Percentiles rank a stretch among this genome's conserved stretches.
These are phyloP conservation scores for Sugiyamaella floridensis DNA, from an alignment of 805 yeast species.

Conservation along the genomic window DNA sequence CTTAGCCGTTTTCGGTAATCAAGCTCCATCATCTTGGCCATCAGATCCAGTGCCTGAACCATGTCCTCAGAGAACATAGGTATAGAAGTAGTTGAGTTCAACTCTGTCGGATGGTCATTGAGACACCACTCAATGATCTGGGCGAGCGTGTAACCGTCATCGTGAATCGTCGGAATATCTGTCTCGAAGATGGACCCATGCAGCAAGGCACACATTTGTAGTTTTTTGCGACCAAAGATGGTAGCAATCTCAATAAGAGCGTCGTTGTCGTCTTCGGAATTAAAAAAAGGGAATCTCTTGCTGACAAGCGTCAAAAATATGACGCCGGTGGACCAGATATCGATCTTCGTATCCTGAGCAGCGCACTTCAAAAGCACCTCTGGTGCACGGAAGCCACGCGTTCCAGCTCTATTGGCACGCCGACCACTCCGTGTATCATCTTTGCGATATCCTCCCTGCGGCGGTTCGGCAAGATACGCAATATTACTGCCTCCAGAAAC, in stretches of 20 bases:
- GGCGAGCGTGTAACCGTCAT: slow-evolving; percentile 35
- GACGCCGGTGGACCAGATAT: slow-evolving; percentile 91
- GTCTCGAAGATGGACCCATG: slow-evolving; percentile 88
- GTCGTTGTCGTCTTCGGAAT: slow-evolving; percentile 88
- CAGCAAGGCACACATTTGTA: slow-evolving; percentile 69
- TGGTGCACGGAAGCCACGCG: slow-evolving; percentile 92
- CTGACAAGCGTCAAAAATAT: slow-evolving; percentile 70
- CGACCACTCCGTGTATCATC: slow-evolving; percentile 83
- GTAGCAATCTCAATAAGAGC: slow-evolving; percentile 79
- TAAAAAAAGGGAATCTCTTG: slow-evolving; percentile 86
- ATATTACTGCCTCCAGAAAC: slow-evolving; percentile 8
- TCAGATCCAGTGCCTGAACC: slow-evolving; percentile 26
- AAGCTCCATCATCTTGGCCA: slow-evolving; percentile 53
- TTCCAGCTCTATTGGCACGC: slow-evolving; percentile 95
- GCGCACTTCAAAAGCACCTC: slow-evolving; percentile 85
- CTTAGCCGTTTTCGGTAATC: slow-evolving; percentile 65
- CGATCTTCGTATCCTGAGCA: slow-evolving; percentile 73
- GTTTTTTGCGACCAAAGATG: slow-evolving; percentile 66
- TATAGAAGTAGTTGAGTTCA: not conserved
- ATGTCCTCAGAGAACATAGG: slow-evolving; percentile 14
- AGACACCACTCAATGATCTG: slow-evolving; percentile 35
- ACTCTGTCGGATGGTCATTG: not conserved
- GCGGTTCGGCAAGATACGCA: slow-evolving; percentile 15
- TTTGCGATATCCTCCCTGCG: slow-evolving; percentile 67
- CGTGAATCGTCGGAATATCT: slow-evolving; percentile 45